Evolutionary conservation across 2,329 filamentous ascomycete genomes (phyloP).

Genomic region (Pseudogymnoascus sp.): DNA sequence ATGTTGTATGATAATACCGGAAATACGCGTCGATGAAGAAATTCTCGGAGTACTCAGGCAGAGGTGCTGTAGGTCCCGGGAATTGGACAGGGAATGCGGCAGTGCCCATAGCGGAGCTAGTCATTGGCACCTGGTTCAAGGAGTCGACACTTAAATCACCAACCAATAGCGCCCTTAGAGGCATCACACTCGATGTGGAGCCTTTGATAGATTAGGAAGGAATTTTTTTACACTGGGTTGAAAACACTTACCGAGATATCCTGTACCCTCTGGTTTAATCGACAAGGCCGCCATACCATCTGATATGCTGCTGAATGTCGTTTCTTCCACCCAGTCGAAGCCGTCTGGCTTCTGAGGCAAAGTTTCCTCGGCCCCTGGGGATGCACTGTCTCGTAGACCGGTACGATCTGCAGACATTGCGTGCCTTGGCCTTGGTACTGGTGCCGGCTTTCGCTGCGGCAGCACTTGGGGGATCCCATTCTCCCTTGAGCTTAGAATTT

Average conservation of each 20-base stretch:
- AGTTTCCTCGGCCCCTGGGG: slow-evolving; percentile 12
- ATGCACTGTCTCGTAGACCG: not conserved
- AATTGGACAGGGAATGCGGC: not conserved
- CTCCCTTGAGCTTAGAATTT: slow-evolving; percentile 7
- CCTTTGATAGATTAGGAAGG: not conserved
- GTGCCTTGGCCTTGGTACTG: not conserved
- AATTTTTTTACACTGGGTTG: not conserved
- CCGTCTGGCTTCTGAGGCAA: slow-evolving; percentile 17
- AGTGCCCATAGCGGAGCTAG: not conserved
- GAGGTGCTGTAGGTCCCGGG: not conserved
- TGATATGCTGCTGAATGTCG: slow-evolving; percentile 10
- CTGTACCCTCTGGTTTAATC: slow-evolving; percentile 29
- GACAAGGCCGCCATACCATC: slow-evolving; percentile 32
- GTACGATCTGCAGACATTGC: not conserved
- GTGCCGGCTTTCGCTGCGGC: not conserved
- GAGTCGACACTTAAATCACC: not conserved
- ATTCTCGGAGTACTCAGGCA: not conserved
- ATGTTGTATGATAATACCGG: slow-evolving; percentile 14
- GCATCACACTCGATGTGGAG: slow-evolving; percentile 3
- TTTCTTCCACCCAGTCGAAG: slow-evolving; percentile 17
- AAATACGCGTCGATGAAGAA: slow-evolving; percentile 18
- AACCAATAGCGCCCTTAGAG: not conserved
- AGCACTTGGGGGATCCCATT: not conserved
- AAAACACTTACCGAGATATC: slow-evolving; percentile 24
- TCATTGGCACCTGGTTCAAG: not conserved